Base-by-base conservation (phyloP, 108 stramenopile genomes). In the Pseudonitzschia multistriata region DNA sequence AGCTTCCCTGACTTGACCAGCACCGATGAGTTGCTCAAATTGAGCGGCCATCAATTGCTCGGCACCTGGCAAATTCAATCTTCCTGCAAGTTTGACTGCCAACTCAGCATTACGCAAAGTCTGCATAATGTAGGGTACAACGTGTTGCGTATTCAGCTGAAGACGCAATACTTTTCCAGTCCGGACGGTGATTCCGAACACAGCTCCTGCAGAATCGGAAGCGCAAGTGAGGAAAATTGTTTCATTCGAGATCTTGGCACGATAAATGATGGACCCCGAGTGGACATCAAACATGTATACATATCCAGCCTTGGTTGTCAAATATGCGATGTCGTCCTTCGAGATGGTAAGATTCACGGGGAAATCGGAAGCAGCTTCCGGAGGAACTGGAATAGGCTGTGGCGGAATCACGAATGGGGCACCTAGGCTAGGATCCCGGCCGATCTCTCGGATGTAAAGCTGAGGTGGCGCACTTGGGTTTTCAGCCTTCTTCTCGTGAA, bases 361-460 rank as follows among this genome's bases (percentile, higher is more conserved):
- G 82, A 99, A 99, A 78, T 99, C 99, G 40, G 78, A 71, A 1
- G 88, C 91, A 33, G 97, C 97, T 73, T 98, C 99, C 0, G 96
- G 85, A 10, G 99, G 93, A 35, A 98, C 80, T 42, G 98, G 98
- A 66, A 99, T 97, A 28, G 59, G 49, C 52, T 88, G 87, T 0
- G 98, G 98, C 15, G 83, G 80, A 39, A 97, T 66, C 15, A 92
- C 82, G 73, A 97, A 95, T 14, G 97, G 93, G 34, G 90, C 81
- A 13, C 99, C 99, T 45, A 91, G 89, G 17, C 93, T 78, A 25
- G 96, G 95, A 74, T 97, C 97, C 13, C 98, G 87, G 35, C 98
- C 99, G n/a, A 98, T 96, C 80, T 99, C 99, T 88, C 98, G 97
- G 53, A 98, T 88, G 76, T 87, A 97, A 50, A 99, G 79, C 79